Percentiles rank a stretch among this genome's conserved stretches.
These are phyloP conservation scores for Venturiaceae sp. DNA, from an alignment of 2,329 filamentous ascomycete genomes.

Conservation along the genomic window DNA sequence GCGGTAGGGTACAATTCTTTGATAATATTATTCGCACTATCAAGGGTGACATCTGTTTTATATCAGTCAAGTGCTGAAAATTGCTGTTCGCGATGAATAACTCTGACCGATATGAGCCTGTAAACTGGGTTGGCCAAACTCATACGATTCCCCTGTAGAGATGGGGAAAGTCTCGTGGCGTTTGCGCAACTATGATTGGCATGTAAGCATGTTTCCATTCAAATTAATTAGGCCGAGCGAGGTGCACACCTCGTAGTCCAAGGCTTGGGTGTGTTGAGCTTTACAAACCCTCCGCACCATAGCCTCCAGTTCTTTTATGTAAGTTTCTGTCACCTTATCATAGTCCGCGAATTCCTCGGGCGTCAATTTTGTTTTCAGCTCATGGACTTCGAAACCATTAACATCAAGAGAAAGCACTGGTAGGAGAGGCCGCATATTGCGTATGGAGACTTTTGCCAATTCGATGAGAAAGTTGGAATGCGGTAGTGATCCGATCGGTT, in stretches of 20 bases:
- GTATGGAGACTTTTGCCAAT: not conserved
- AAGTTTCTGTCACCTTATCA: not conserved
- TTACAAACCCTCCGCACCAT: too few relatives aligned
- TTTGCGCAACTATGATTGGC: too few relatives aligned
- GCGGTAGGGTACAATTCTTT: too few relatives aligned
- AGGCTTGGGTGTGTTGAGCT: too few relatives aligned
- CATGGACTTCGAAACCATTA: not conserved
- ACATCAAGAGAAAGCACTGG: not conserved
- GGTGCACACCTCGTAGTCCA: too few relatives aligned
- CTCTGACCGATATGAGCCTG: conserved; percentile 2
- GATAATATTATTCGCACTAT: too few relatives aligned
- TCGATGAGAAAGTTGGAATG: not conserved
- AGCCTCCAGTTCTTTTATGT: conserved; percentile 6
- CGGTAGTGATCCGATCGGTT: not conserved
- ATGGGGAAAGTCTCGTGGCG: too few relatives aligned
- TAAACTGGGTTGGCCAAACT: conserved; percentile 2
- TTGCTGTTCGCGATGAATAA: too few relatives aligned
- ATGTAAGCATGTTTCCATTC: too few relatives aligned
- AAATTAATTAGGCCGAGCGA: too few relatives aligned
- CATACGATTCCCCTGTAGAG: not conserved
- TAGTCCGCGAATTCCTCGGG: conserved; percentile 3
- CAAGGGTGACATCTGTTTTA: conserved; percentile 5
- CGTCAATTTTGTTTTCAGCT: not conserved
- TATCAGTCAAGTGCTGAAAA: too few relatives aligned
- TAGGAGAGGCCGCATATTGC: too few relatives aligned